These are phyloP conservation scores for Penicillium daleae DNA, from an alignment of 495 filamentous ascomycete species.

Conservation along the genomic window DNA sequence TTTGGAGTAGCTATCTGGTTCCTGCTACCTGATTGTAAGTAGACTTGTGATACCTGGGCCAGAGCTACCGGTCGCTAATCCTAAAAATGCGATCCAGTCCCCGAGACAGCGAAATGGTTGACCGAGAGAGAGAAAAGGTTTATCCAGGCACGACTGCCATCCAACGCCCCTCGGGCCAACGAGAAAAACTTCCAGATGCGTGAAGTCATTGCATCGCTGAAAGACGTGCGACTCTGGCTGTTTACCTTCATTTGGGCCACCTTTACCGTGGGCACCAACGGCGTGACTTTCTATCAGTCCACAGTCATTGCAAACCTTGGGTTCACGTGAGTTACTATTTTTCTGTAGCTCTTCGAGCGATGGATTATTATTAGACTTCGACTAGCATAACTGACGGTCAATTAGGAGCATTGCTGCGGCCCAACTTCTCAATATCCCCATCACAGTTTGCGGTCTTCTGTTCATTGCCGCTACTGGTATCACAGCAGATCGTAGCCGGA, in stretches of 20 bases:
- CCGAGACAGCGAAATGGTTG: conserved; percentile 37
- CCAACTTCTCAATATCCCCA: conserved; percentile 44
- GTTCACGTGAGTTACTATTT: conserved; percentile 33
- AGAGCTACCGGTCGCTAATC: not conserved
- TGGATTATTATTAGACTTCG: not conserved
- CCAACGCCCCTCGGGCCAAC: conserved; percentile 39
- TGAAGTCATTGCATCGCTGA: conserved; percentile 40
- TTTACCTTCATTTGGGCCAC: conserved; percentile 44
- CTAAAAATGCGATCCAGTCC: conserved; percentile 19
- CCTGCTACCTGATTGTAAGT: conserved; percentile 40
- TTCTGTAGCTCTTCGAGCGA: not conserved
- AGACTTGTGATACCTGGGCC: not conserved
- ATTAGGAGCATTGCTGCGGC: conserved; percentile 41
- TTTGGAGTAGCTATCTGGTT: conserved; percentile 37
- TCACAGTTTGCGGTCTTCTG: conserved; percentile 40
- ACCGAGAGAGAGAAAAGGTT: conserved; percentile 46
- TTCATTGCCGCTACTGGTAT: conserved; percentile 42
- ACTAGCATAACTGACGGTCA: not conserved
- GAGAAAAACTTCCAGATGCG: conserved; percentile 39
- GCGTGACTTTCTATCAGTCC: conserved; percentile 47
- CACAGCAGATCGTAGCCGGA: conserved; percentile 44
- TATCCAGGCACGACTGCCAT: conserved; percentile 43
- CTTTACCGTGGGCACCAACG: conserved; percentile 47
- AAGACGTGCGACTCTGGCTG: conserved; percentile 29
- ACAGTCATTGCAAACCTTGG: conserved; percentile 50